Conservation (phyloP, 257 asterid genomes). For the Capsicum rhomboideum region DNA sequence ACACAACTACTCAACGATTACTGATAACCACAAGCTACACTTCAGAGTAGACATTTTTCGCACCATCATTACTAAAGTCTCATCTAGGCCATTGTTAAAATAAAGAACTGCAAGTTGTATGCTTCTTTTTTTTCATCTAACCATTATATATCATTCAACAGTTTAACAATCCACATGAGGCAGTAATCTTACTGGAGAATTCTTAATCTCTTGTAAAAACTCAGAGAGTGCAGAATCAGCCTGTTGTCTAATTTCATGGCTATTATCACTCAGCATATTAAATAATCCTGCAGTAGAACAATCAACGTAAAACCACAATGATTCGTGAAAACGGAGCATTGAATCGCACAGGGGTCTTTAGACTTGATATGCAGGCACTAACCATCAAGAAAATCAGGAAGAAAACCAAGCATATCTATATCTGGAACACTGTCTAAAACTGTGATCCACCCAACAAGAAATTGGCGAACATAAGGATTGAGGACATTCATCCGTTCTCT, state of each 20-base stretch:
- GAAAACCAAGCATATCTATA: slow-evolving; percentile 98
- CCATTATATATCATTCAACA: not conserved
- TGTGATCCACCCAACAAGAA: slow-evolving; percentile 99
- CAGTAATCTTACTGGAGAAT: slow-evolving; percentile 80
- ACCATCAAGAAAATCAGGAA: slow-evolving; percentile 99
- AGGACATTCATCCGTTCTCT: slow-evolving; percentile 98
- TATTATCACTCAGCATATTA: slow-evolving; percentile 95
- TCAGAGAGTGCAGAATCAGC: slow-evolving; percentile 99
- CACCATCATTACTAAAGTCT: not conserved
- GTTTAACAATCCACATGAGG: not conserved
- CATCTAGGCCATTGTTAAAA: not conserved
- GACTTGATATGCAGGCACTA: slow-evolving; percentile 16
- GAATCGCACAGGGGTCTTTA: not conserved
- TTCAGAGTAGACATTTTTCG: not conserved
- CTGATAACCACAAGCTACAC: not conserved
- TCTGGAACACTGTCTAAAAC: slow-evolving; percentile 99
- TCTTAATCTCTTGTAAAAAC: slow-evolving; percentile 97
- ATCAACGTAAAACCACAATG: slow-evolving; percentile 4
- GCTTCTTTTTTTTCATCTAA: not conserved
- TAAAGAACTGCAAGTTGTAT: not conserved
- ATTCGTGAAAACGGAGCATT: slow-evolving; percentile 2
- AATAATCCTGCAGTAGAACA: slow-evolving; percentile 66
- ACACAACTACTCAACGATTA: not conserved
- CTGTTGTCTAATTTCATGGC: slow-evolving; percentile 99
- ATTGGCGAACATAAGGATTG: slow-evolving; percentile 95